phyloP scores from a whole-genome alignment of 768 basidiomycete genomes.

The Mycena albidolilacea region DNA sequence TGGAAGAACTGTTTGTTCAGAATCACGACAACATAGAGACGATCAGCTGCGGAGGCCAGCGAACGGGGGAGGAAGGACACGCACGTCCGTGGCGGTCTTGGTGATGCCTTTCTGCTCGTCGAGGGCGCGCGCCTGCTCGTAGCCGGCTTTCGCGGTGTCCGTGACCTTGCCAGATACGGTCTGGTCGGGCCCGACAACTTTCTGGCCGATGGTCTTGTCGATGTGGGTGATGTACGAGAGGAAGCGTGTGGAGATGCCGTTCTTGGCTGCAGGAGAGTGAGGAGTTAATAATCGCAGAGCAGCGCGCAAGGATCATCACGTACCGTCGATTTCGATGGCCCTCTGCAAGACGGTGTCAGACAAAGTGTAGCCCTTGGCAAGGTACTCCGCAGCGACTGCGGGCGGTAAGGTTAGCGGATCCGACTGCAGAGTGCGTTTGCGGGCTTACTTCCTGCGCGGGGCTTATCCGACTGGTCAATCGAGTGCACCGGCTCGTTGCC shows the following conservation, averaged over 20 bases:
- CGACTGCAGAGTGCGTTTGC: too few species aligned
- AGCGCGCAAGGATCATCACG: slow-evolving; percentile 30
- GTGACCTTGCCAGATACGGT: slow-evolving; percentile 85
- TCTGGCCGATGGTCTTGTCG: slow-evolving; percentile 79
- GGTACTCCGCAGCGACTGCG: slow-evolving; percentile 91
- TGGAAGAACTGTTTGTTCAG: slow-evolving; percentile 35
- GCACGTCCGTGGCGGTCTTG: slow-evolving; percentile 78
- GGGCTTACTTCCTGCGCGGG: slow-evolving; percentile 82
- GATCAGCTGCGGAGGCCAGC: background rate
- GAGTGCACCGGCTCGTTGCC: slow-evolving; percentile 52
- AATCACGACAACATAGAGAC: background rate
- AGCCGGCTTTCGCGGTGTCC: slow-evolving; percentile 72
- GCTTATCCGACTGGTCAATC: slow-evolving; percentile 92
- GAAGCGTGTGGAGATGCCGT: slow-evolving; percentile 92
- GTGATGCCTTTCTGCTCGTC: slow-evolving; percentile 88
- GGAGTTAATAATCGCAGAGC: background rate
- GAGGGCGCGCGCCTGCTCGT: slow-evolving; percentile 77
- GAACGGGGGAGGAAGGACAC: slow-evolving; percentile 30
- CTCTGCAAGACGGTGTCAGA: slow-evolving; percentile 84
- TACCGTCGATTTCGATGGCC: slow-evolving; percentile 87
- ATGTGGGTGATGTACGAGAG: slow-evolving; percentile 81
- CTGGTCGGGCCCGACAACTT: slow-evolving; percentile 83
- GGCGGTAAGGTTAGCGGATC: background rate
- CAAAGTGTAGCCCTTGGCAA: slow-evolving; percentile 90
- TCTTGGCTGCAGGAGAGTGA: slow-evolving; percentile 63